Conservation (phyloP, 352 stramenopile species). For the Thalassiosira exigua region DNA sequence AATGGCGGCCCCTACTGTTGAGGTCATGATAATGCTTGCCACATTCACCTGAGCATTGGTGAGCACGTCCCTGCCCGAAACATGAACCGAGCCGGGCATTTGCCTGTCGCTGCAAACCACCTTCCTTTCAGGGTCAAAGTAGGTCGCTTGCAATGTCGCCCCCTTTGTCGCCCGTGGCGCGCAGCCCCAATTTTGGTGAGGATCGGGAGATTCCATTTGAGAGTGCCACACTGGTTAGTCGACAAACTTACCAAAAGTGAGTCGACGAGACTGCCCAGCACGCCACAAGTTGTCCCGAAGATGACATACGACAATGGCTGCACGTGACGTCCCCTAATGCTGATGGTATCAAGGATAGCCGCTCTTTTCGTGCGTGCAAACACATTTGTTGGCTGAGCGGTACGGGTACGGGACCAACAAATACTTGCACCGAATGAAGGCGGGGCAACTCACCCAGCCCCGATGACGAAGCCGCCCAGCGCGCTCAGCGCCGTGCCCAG, state of each 20-base stretch:
- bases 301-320: slow-evolving; percentile 38
- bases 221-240: no score
- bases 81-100: slow-evolving; percentile 19
- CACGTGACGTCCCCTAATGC: slow-evolving; percentile 27
- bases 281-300: slow-evolving; percentile 60
- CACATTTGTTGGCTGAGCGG: no score
- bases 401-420: no score
- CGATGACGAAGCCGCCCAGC: slow-evolving; percentile 90
- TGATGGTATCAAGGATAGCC: slow-evolving; percentile 28
- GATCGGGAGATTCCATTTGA: no score
- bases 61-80: slow-evolving; percentile 61
- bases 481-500: slow-evolving; percentile 87
- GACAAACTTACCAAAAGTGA: slow-evolving; percentile 60
- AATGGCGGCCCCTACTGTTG: slow-evolving; percentile 57
- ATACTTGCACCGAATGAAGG: slow-evolving; percentile 19
- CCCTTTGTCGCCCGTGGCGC: no score
- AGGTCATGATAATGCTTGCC: slow-evolving; percentile 62
- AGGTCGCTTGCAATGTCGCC: slow-evolving; percentile 71
- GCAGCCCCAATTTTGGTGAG: no score
- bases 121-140: slow-evolving; percentile 68
- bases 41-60: slow-evolving; percentile 81
- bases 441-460: slow-evolving; percentile 61
- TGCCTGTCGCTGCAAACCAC: slow-evolving; percentile 41
- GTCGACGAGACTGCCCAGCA: slow-evolving; percentile 74
- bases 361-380: no score